Evolutionary conservation across 2,329 filamentous ascomycete genomes (phyloP).

Genomic region (Talaromyces sp.): DNA sequence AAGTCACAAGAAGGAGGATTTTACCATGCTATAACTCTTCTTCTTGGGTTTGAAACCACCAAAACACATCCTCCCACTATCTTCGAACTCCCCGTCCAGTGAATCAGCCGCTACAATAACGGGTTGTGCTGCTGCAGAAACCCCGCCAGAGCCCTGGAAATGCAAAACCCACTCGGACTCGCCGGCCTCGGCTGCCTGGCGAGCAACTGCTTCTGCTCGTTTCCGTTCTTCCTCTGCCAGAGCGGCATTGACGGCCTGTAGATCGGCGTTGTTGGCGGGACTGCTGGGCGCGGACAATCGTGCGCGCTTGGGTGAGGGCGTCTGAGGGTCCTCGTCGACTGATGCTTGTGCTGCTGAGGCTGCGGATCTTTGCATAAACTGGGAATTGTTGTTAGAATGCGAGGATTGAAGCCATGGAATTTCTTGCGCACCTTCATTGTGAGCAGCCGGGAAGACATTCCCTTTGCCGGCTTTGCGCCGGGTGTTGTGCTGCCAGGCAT

Average conservation of each 20-base stretch:
- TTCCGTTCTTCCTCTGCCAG: conserved; percentile 37
- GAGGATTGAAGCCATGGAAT: conserved; percentile 4
- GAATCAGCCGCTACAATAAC: conserved; percentile 27
- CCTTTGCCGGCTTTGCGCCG: conserved; percentile 55
- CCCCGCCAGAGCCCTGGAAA: conserved; percentile 16
- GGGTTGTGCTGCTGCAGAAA: conserved; percentile 17
- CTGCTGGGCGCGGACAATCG: conserved; percentile 24
- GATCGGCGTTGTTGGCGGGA: conserved; percentile 25
- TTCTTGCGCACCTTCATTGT: conserved; percentile 69
- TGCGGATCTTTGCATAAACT: conserved; percentile 88
- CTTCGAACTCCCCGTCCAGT: conserved; percentile 27
- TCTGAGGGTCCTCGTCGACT: conserved; percentile 37
- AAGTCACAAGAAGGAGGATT: background rate
- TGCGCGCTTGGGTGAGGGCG: conserved; percentile 30
- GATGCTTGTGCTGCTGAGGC: conserved; percentile 47
- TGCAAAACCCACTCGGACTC: conserved; percentile 41
- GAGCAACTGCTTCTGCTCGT: conserved; percentile 32
- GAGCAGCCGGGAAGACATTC: conserved; percentile 79
- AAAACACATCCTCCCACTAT: conserved; percentile 31
- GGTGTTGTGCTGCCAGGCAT: conserved; percentile 39
- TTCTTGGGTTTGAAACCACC: conserved; percentile 30
- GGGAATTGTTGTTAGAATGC: conserved; percentile 7
- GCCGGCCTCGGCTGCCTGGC: conserved; percentile 37
- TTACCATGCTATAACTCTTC: conserved; percentile 24
- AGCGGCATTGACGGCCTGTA: conserved; percentile 35